Conservation (phyloP, 2,329 filamentous ascomycete species). For the Aspergillus quadricinctus region DNA sequence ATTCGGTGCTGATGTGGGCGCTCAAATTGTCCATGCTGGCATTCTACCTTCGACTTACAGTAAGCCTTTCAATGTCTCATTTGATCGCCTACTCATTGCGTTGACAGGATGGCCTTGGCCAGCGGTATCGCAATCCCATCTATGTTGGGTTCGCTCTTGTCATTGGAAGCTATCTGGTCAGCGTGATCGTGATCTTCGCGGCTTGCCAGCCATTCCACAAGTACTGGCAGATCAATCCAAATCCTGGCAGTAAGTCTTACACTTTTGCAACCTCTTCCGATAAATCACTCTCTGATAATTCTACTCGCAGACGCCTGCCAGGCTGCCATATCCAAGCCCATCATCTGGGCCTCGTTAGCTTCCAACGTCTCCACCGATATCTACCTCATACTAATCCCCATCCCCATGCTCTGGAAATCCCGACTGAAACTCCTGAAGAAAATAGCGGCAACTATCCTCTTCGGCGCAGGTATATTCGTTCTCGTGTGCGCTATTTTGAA, state of each 20-base stretch:
- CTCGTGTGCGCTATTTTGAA: conserved; percentile 50
- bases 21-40: conserved; percentile 51
- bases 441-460: conserved; percentile 47
- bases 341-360: conserved; percentile 45
- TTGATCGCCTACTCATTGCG: neutral
- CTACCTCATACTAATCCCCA: conserved; percentile 54
- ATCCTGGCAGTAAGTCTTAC: conserved; percentile 48
- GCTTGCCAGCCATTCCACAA: conserved; percentile 49
- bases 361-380: conserved; percentile 53
- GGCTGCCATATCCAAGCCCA: conserved; percentile 45
- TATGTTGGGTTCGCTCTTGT: conserved; percentile 49
- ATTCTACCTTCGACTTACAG: conserved; percentile 51
- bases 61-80: conserved; percentile 4
- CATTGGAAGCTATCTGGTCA: conserved; percentile 42
- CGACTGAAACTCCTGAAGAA: conserved; percentile 47
- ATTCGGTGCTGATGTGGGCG: conserved; percentile 46
- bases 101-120: conserved; percentile 21
- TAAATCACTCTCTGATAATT: conserved; percentile 1
- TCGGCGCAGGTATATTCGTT: conserved; percentile 50
- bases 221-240: conserved; percentile 56
- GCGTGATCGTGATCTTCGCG: conserved; percentile 46
- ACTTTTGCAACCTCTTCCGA: neutral
- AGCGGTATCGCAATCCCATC: conserved; percentile 35
- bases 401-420: conserved; percentile 52
- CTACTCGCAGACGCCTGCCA: conserved; percentile 39